Evolutionary conservation across 805 yeast species (phyloP), one percentile per base, ranked within the genome.

Genomic region (Saccharomyces kudriavzevii): DNA sequence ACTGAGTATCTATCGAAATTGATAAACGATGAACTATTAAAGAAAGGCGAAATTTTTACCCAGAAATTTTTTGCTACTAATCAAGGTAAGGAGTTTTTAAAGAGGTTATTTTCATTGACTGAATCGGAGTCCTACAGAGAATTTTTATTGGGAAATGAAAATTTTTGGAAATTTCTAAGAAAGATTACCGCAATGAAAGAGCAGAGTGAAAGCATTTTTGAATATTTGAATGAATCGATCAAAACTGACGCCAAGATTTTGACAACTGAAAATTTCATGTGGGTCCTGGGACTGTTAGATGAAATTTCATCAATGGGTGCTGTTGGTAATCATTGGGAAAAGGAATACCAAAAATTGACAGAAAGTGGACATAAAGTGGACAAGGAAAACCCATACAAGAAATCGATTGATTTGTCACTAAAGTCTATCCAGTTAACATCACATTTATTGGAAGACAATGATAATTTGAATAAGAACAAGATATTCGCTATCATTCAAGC

Each of bases 221-320:
- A 64, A 14, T 83, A 81, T 58, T 69, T 81, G 49, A 77, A 76
- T 43, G 63, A 69, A 1, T 60, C 81, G 4, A 48, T 66, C 58
- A 78, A 29, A 64, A 65, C 20, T 51, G 63, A 35, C 49, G 60
- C 50, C 60, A 58, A 63, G 1, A 69, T 73, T 10, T 71, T 84
- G 30, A 74, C 72, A 17, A 71, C 74, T 5, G 65, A 68, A 1
- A 86, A 84, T 59, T 86, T 80, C 60, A 79, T 86, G 79, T 77
- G 81, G 58, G 67, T 87, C 10, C 72, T 87, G 40, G 94, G 92
- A 0, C 68, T 87, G 9, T 67, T 87, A 30, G 96, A 87, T 68
- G 95, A 87, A 58, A 77, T 87, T 17, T 85, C 94, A 0, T 86
- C 92, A 1, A 80, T 85, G 48, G 95, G 95, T 8, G 89, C 94